phyloP scores from a whole-genome alignment of 495 filamentous ascomycete species.

The Aspergillus coremiiformis region DNA sequence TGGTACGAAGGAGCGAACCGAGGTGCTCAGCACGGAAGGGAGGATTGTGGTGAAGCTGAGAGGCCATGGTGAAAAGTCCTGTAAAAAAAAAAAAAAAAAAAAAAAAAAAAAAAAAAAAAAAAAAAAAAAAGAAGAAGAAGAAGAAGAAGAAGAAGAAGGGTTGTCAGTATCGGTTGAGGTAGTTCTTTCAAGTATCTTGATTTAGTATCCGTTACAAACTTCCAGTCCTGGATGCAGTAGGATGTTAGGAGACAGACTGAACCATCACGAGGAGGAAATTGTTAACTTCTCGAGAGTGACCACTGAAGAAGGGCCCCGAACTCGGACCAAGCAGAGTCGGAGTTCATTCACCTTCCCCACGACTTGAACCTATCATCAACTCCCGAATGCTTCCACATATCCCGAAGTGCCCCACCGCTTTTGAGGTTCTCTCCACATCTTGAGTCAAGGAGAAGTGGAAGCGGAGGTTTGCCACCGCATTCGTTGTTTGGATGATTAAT shows the following conservation, averaged over 20 bases:
- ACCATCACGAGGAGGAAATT: background rate
- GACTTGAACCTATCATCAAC: background rate
- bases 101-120: no score
- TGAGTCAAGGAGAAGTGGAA: background rate
- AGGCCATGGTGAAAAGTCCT: conserved; percentile 25
- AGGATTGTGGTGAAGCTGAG: conserved; percentile 49
- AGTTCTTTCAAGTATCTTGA: background rate
- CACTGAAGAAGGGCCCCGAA: background rate
- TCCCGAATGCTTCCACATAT: conserved; percentile 1
- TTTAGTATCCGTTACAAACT: no score
- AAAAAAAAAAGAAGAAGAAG: no score
- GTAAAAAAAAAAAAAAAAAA: background rate
- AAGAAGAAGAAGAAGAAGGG: no score
- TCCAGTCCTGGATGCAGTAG: background rate
- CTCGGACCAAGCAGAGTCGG: background rate
- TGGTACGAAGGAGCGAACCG: conserved; percentile 70
- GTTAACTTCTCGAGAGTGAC: background rate
- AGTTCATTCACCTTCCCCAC: background rate
- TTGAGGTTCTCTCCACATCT: conserved; percentile 1
- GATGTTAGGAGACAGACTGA: background rate
- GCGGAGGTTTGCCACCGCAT: no score
- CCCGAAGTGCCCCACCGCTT: background rate
- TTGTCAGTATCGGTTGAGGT: no score
- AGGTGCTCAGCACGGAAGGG: conserved; percentile 82
- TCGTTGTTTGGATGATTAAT: background rate